Percentiles rank a stretch among this genome's conserved stretches.
Evolutionary conservation across 1,139 yeast genomes (phyloP).

Genomic region (Hyphopichia buzzinii): DNA sequence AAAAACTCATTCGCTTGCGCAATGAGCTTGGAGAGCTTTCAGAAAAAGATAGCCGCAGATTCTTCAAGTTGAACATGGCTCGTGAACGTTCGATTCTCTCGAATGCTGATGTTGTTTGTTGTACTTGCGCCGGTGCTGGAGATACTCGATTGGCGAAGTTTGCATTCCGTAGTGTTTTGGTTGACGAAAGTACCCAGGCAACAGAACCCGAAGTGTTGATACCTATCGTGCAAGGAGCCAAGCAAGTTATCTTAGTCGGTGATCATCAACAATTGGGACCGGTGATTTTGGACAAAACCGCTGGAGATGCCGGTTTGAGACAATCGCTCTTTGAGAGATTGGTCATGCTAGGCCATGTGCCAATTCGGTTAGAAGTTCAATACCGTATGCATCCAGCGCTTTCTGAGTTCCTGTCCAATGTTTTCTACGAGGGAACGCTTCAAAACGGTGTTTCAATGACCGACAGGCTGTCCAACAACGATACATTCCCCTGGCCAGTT

Average conservation of each 20-base stretch:
- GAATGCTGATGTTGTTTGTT: conserved; percentile 78
- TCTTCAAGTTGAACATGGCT: conserved; percentile 37
- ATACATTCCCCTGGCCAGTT: conserved; percentile 89
- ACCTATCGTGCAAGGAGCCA: conserved; percentile 86
- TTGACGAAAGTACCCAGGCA: conserved; percentile 94
- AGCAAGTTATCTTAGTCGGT: conserved; percentile 86
- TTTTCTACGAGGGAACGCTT: conserved; percentile 89
- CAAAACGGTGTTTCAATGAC: conserved; percentile 87
- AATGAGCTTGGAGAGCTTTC: conserved; percentile 73
- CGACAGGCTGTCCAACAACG: conserved; percentile 55
- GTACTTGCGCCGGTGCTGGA: conserved; percentile 93
- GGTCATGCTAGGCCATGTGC: conserved; percentile 80
- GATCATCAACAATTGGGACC: conserved; percentile 97
- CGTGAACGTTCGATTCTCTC: conserved; percentile 52
- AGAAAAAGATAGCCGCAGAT: conserved; percentile 46
- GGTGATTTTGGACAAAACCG: conserved; percentile 73
- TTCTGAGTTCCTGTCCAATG: conserved; percentile 85
- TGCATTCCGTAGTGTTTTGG: conserved; percentile 72
- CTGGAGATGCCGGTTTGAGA: conserved; percentile 80
- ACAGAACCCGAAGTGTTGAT: conserved; percentile 89
- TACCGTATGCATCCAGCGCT: conserved; percentile 93
- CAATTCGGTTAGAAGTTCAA: conserved; percentile 85
- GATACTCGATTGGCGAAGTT: conserved; percentile 56
- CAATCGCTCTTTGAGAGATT: conserved; percentile 87
- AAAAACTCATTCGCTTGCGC: conserved; percentile 56